Conservation (phyloP, 2,329 filamentous ascomycete genomes). For the Fusarium austroafricanum region DNA sequence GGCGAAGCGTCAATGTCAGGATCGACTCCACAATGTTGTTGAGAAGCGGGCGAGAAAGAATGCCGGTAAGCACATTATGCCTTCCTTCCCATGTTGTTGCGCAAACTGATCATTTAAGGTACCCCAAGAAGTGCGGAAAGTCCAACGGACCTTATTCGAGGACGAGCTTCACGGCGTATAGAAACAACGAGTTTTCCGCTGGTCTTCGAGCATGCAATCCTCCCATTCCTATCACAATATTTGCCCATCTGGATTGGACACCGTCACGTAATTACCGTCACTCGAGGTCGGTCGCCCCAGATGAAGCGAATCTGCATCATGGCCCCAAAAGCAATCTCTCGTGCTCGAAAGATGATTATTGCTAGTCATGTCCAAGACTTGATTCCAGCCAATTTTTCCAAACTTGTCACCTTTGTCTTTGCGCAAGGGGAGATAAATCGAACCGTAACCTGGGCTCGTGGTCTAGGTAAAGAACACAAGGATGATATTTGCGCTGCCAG, state of each 20-base stretch:
- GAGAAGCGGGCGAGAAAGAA: constrained; percentile 51
- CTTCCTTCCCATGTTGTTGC: neutral
- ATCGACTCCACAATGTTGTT: constrained; percentile 50
- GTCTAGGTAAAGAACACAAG: constrained; percentile 51
- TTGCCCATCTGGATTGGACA: constrained; percentile 57
- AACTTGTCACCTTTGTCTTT: constrained; percentile 53
- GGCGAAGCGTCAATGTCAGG: constrained; percentile 53
- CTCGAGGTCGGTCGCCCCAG: constrained; percentile 51
- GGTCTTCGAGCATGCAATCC: constrained; percentile 57
- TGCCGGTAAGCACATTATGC: constrained; percentile 37
- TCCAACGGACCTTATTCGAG: constrained; percentile 47
- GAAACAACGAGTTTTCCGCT: constrained; percentile 55
- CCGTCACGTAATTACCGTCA: constrained; percentile 55
- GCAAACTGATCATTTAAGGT: constrained; percentile 33
- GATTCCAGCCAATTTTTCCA: constrained; percentile 50
- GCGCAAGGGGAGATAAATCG: constrained; percentile 53
- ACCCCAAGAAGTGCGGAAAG: constrained; percentile 49
- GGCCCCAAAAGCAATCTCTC: constrained; percentile 51
- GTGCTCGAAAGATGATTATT: constrained; percentile 54
- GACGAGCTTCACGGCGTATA: constrained; percentile 45
- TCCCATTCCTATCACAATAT: constrained; percentile 57
- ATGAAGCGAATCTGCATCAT: constrained; percentile 56
- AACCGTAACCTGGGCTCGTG: constrained; percentile 54
- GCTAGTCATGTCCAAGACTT: constrained; percentile 56
- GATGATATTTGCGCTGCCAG: constrained; percentile 57